These are phyloP conservation scores for Venturia effusa DNA, from an alignment of 2,329 filamentous ascomycete genomes.

Conservation along the genomic window DNA sequence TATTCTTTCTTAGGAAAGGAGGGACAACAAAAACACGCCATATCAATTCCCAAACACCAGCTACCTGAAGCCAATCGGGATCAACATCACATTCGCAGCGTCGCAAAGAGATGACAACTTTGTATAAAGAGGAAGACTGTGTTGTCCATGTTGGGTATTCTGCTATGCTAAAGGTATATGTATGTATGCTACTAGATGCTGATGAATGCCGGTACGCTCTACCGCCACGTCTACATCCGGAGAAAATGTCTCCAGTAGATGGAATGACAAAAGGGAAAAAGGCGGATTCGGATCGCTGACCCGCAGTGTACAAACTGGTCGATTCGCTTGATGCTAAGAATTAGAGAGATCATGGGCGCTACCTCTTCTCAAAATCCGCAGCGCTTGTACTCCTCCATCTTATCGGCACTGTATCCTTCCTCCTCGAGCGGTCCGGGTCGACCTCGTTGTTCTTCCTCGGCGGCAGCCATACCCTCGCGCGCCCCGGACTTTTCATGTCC, in stretches of 20 bases:
- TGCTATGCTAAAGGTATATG: background rate
- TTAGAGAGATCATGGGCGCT: background rate
- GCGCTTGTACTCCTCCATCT: slow-evolving; percentile 24
- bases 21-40: too few species aligned
- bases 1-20: too few species aligned
- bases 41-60: too few species aligned
- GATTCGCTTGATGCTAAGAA: background rate
- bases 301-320: background rate
- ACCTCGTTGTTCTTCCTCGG: slow-evolving; percentile 33
- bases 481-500: slow-evolving; percentile 41
- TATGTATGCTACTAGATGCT: background rate
- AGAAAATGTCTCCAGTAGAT: too few species aligned
- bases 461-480: slow-evolving; percentile 50
- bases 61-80: too few species aligned
- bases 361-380: slow-evolving; percentile 16
- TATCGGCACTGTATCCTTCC: slow-evolving; percentile 20
- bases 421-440: slow-evolving; percentile 17
- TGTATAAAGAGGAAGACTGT: background rate
- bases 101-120: background rate
- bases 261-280: background rate
- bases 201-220: background rate
- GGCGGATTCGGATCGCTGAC: background rate
- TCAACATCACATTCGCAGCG: background rate
- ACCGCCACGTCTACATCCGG: background rate
- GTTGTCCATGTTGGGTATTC: background rate